Evolutionary conservation across 2,329 filamentous ascomycete genomes (phyloP).

Genomic region (Hypoxylon sp.): DNA sequence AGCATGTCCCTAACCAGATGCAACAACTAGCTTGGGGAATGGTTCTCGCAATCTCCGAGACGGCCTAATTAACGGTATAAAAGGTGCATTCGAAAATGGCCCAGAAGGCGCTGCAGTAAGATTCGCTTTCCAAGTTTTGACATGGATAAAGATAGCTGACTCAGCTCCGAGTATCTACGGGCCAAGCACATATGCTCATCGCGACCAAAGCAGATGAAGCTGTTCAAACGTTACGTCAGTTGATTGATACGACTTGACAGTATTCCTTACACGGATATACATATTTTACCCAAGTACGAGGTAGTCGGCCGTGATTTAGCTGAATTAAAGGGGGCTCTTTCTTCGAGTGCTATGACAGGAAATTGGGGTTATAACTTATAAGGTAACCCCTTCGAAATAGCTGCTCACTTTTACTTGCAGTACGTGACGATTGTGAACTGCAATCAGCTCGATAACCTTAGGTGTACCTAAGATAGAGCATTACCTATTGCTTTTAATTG

Average conservation of each 20-base stretch:
- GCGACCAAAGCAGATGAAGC: slow-evolving; percentile 41
- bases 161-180: slow-evolving; percentile 36
- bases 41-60: slow-evolving; percentile 2
- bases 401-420: too few relatives aligned
- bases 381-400: too few relatives aligned
- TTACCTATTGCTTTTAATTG: too few relatives aligned
- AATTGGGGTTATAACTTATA: too few relatives aligned
- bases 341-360: not conserved
- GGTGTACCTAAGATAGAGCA: too few relatives aligned
- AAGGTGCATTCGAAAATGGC: slow-evolving; percentile 15
- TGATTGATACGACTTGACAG: slow-evolving; percentile 39
- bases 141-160: slow-evolving; percentile 1
- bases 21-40: slow-evolving; percentile 11
- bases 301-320: not conserved
- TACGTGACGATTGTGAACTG: too few relatives aligned
- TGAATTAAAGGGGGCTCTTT: not conserved
- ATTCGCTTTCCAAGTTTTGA: not conserved
- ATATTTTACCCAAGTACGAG: not conserved
- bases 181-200: slow-evolving; percentile 43
- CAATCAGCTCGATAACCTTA: too few relatives aligned
- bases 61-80: slow-evolving; percentile 1
- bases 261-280: not conserved
- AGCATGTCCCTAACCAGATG: not conserved
- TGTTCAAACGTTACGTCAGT: slow-evolving; percentile 29
- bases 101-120: slow-evolving; percentile 21